Conservation (phyloP, 345 rosid species). For the Populus pruinosa region DNA sequence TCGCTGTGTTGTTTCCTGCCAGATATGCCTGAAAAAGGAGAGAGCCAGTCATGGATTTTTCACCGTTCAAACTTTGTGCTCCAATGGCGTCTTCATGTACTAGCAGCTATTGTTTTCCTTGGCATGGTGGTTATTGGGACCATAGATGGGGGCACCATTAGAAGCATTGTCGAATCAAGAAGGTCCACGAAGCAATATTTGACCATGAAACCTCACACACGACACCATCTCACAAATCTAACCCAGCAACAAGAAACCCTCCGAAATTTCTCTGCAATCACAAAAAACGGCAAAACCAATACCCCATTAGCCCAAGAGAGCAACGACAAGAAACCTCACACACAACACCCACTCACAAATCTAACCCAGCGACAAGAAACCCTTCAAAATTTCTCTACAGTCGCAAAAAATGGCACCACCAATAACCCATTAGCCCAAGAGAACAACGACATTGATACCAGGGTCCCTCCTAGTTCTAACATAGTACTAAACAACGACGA, state of each 20-base stretch:
- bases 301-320: not conserved
- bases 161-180: conserved; percentile 54
- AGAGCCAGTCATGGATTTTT: not conserved
- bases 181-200: conserved; percentile 38
- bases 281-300: not conserved
- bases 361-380: conserved; percentile 10
- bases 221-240: conserved; percentile 6
- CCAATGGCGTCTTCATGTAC: conserved; percentile 70
- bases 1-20: conserved; percentile 10
- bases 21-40: conserved; percentile 67
- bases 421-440: not conserved
- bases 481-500: not conserved
- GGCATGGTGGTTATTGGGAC: conserved; percentile 66
- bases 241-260: conserved; percentile 7
- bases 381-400: not conserved
- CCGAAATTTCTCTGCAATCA: not conserved
- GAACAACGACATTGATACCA: not conserved
- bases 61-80: conserved; percentile 39
- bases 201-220: conserved; percentile 3
- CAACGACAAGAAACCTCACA: not conserved
- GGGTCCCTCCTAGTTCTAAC: not conserved
- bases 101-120: conserved; percentile 56
- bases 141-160: conserved; percentile 60
- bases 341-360: conserved; percentile 1
- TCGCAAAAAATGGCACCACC: not conserved